These are phyloP conservation scores for Xylariaceae sp. DNA, from an alignment of 2,329 filamentous ascomycete species.

Conservation along the genomic window DNA sequence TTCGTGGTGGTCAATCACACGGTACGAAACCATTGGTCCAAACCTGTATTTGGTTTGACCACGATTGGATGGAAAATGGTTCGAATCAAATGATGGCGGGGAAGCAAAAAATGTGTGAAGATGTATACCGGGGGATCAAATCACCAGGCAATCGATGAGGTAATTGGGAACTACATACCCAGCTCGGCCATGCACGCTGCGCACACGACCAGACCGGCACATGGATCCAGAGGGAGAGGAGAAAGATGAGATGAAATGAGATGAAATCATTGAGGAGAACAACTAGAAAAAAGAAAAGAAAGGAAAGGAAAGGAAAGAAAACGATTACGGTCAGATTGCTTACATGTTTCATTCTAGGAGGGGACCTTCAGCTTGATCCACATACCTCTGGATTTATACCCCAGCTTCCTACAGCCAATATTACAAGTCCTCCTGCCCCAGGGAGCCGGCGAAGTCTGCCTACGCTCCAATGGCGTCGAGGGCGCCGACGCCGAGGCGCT, in stretches of 20 bases:
- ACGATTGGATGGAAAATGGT: background rate
- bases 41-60: background rate
- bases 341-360: conserved; percentile 52
- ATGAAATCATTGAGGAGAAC: background rate
- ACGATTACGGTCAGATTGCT: conserved; percentile 5
- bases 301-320: background rate
- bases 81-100: background rate
- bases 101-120: background rate
- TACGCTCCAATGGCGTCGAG: conserved; percentile 33
- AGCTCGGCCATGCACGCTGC: conserved; percentile 9
- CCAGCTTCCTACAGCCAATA: conserved; percentile 77
- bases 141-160: background rate
- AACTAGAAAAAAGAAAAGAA: background rate
- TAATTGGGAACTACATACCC: background rate
- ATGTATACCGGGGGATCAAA: background rate
- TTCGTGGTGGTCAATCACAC: too few species aligned
- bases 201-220: background rate
- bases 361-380: conserved; percentile 84
- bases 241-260: background rate
- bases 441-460: conserved; percentile 32
- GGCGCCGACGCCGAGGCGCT: conserved; percentile 41
- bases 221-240: too few species aligned
- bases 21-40: too few species aligned
- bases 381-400: conserved; percentile 74
- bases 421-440: conserved; percentile 75